These are phyloP conservation scores for Papiliotrema fonsecae DNA, from an alignment of 1,284 basidiomycete species.

Conservation along the genomic window DNA sequence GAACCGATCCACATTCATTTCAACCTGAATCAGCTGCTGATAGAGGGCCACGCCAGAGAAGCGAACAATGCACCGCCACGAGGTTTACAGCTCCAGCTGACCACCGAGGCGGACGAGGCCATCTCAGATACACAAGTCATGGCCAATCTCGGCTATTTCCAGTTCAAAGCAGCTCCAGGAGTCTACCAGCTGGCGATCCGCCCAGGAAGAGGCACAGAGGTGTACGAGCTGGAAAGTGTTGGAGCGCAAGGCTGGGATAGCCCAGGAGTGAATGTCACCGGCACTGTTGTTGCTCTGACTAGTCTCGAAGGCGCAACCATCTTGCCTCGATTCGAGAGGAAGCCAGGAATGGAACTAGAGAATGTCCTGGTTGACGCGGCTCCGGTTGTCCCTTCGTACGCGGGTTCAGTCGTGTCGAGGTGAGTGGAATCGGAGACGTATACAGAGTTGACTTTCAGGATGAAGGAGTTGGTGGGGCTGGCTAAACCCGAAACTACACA, in stretches of 20 bases:
- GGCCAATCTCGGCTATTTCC: constrained; percentile 92
- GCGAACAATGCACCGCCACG: constrained; percentile 62
- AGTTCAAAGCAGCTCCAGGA: constrained; percentile 90
- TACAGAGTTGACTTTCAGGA: constrained; percentile 15
- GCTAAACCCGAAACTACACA: constrained; percentile 20
- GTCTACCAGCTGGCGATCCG: constrained; percentile 78
- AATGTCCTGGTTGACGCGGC: constrained; percentile 65
- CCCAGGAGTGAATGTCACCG: constrained; percentile 59
- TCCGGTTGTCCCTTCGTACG: background rate
- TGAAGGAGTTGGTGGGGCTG: constrained; percentile 38
- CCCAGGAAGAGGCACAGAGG: constrained; percentile 69
- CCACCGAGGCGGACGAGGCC: constrained; percentile 51
- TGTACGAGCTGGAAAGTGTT: constrained; percentile 76
- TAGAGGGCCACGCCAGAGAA: constrained; percentile 91
- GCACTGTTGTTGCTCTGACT: constrained; percentile 66
- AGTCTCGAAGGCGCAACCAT: constrained; percentile 84
- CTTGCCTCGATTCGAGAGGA: constrained; percentile 70
- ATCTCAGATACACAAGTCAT: constrained; percentile 83
- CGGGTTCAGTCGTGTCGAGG: constrained; percentile 25
- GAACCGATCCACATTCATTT: constrained; percentile 69
- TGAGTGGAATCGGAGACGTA: constrained; percentile 9
- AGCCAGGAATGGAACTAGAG: constrained; percentile 69
- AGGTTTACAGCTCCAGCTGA: constrained; percentile 77
- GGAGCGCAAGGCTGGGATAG: constrained; percentile 81
- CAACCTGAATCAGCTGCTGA: constrained; percentile 81